Evolutionary conservation across 257 asterid genomes (phyloP).

Genomic region (Fraxinus pennsylvanica): DNA sequence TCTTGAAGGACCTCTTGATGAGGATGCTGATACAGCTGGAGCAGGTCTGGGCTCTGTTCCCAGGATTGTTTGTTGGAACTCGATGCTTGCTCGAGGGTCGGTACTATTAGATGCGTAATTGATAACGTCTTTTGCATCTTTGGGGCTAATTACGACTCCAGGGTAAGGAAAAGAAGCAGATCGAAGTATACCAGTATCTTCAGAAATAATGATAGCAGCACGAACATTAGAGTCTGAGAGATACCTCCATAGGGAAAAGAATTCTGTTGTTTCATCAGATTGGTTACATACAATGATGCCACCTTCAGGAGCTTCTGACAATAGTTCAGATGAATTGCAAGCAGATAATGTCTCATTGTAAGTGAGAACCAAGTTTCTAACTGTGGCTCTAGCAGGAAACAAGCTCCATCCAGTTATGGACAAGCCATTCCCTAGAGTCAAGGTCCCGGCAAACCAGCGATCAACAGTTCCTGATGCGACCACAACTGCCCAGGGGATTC

Average conservation of each 20-base stretch:
- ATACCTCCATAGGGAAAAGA: background rate
- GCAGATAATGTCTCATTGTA: slow-evolving; percentile 28
- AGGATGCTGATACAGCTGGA: slow-evolving; percentile 31
- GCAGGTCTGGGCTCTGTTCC: slow-evolving; percentile 40
- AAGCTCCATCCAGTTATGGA: slow-evolving; percentile 30
- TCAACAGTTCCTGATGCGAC: slow-evolving; percentile 45
- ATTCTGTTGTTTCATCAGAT: background rate
- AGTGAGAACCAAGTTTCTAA: slow-evolving; percentile 19
- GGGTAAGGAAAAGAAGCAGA: slow-evolving; percentile 28
- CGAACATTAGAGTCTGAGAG: slow-evolving; percentile 23
- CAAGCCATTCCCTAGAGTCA: slow-evolving; percentile 35
- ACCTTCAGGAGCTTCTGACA: slow-evolving; percentile 18
- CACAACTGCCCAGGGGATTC: slow-evolving; percentile 41
- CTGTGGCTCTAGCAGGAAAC: slow-evolving; percentile 25
- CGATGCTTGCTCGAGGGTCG: slow-evolving; percentile 31
- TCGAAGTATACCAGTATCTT: slow-evolving; percentile 23
- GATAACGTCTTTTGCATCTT: slow-evolving; percentile 28
- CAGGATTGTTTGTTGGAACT: slow-evolving; percentile 37
- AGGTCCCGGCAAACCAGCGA: slow-evolving; percentile 32
- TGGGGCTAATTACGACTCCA: slow-evolving; percentile 33
- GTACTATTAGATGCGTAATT: slow-evolving; percentile 17
- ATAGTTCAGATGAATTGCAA: slow-evolving; percentile 22
- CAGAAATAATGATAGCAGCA: slow-evolving; percentile 31
- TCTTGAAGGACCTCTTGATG: slow-evolving; percentile 39
- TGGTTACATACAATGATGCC: slow-evolving; percentile 30